phyloP scores from a whole-genome alignment of 169 alveolate genomes.

The Ichthyophthirius multifiliis region DNA sequence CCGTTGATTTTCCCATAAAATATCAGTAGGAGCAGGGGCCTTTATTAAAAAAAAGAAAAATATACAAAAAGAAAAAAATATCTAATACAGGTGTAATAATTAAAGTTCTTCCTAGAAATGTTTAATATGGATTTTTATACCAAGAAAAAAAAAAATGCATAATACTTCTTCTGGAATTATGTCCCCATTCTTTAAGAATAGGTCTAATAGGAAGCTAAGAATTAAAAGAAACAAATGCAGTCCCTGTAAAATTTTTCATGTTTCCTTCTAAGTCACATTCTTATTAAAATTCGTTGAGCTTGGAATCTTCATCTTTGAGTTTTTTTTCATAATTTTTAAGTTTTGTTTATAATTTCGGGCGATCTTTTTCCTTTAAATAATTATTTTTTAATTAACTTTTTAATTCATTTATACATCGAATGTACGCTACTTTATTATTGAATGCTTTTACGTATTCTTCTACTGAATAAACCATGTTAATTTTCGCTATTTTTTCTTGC shows the following conservation, averaged over 20 bases:
- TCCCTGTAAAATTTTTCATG: background rate
- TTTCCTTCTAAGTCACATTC: conserved; percentile 2
- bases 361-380: background rate
- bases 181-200: background rate
- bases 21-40: conserved; percentile 9
- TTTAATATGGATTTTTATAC: background rate
- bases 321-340: background rate
- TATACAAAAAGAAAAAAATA: background rate
- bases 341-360: background rate
- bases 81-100: background rate
- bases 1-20: background rate
- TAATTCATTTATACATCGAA: background rate
- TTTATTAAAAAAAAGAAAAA: background rate
- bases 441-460: background rate
- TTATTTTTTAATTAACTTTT: background rate
- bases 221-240: background rate
- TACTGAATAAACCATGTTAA: background rate
- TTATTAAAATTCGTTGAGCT: background rate
- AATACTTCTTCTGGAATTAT: background rate
- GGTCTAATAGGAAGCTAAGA: background rate
- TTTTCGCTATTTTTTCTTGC: background rate
- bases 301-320: background rate
- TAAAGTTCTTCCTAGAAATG: background rate
- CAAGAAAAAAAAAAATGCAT: background rate
- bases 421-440: background rate